These are phyloP conservation scores for Pythium phragmitis DNA, from an alignment of 352 stramenopile genomes.

Conservation along the genomic window DNA sequence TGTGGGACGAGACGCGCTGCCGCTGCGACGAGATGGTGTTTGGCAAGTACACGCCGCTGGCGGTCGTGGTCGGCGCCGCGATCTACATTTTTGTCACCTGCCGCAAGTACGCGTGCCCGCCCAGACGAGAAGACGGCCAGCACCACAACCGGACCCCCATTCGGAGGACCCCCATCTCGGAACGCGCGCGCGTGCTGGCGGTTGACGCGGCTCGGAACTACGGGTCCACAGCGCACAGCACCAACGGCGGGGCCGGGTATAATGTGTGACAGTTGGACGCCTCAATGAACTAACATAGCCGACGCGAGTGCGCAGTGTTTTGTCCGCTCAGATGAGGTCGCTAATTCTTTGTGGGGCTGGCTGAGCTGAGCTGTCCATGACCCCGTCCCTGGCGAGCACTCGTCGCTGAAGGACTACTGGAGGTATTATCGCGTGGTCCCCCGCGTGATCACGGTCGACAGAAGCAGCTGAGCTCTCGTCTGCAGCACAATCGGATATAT, in stretches of 20 bases:
- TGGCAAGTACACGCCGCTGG: conserved; percentile 9
- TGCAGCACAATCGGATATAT: no score
- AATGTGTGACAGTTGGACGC: neutral
- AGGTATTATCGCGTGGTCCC: no score
- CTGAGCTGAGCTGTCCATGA: no score
- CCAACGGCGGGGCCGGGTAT: neutral
- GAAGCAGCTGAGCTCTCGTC: no score
- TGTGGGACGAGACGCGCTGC: conserved; percentile 1
- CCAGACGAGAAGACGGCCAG: neutral
- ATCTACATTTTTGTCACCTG: neutral
- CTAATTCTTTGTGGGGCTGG: no score
- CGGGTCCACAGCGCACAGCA: neutral
- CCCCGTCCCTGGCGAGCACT: no score
- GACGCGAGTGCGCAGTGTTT: no score
- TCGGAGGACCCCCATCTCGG: neutral
- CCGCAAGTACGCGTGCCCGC: neutral
- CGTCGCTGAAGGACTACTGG: no score
- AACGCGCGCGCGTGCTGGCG: neutral
- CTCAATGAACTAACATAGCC: no score
- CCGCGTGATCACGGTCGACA: no score
- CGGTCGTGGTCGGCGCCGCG: neutral
- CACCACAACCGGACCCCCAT: neutral
- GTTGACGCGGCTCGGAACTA: neutral
- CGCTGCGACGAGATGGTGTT: conserved; percentile 10
- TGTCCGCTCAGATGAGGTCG: no score